Evolutionary conservation across 805 yeast species (phyloP).

Genomic region (Lipomyces sp.): DNA sequence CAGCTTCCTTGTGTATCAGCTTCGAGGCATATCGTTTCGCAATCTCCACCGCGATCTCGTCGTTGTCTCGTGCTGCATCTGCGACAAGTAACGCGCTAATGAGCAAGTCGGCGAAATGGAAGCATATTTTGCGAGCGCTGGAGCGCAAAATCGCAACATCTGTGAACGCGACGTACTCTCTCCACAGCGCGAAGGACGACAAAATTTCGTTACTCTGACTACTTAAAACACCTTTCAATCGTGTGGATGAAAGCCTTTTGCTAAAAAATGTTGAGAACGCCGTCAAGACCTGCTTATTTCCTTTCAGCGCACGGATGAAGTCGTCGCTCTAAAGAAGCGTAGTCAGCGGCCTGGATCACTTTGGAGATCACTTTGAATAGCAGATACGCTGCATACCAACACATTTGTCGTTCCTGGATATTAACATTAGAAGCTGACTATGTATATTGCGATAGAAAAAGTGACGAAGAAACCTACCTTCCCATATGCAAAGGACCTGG

Average conservation of each 20-base stretch:
- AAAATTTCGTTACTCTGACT: background rate
- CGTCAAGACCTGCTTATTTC: background rate
- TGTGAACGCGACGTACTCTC: background rate
- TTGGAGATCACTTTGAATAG: no score
- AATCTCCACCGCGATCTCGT: slow-evolving; percentile 14
- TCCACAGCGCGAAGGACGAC: slow-evolving; percentile 6
- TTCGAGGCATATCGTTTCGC: slow-evolving; percentile 17
- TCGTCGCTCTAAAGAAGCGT: slow-evolving; percentile 28
- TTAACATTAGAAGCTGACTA: background rate
- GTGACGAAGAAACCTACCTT: slow-evolving; percentile 29
- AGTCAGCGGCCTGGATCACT: background rate
- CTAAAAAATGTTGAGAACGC: background rate
- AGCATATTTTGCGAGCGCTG: slow-evolving; percentile 11
- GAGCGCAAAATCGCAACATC: slow-evolving; percentile 8
- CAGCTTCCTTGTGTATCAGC: slow-evolving; percentile 2
- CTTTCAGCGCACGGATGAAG: slow-evolving; percentile 24
- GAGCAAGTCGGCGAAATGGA: slow-evolving; percentile 15
- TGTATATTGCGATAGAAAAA: background rate
- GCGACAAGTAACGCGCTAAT: slow-evolving; percentile 9
- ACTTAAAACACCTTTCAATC: background rate
- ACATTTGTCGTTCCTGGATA: slow-evolving; percentile 35
- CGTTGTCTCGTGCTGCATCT: slow-evolving; percentile 23
- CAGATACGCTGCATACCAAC: slow-evolving; percentile 25
- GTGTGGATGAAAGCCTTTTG: background rate
- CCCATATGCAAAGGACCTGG: slow-evolving; percentile 38